These are phyloP conservation scores for Pseudocercospora fuligena DNA, from an alignment of 2,329 filamentous ascomycete genomes.

Conservation along the genomic window DNA sequence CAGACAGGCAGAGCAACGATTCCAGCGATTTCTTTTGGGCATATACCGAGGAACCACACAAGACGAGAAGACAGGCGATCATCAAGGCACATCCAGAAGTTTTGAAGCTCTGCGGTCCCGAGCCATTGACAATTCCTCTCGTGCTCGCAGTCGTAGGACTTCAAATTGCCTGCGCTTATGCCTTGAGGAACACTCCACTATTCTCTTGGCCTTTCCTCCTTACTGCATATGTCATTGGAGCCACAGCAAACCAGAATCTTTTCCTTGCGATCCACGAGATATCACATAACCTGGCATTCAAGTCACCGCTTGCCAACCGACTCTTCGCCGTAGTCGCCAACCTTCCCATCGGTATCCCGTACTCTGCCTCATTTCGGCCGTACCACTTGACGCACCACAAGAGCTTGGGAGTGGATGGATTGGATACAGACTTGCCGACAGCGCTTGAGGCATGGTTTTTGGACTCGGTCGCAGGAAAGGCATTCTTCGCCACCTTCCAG, in stretches of 20 bases:
- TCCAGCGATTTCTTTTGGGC: conserved; percentile 89
- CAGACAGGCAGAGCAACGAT: conserved; percentile 9
- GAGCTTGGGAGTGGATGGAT: conserved; percentile 91
- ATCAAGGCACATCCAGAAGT: conserved; percentile 99
- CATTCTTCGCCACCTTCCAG: conserved; percentile 99
- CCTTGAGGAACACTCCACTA: conserved; percentile 76
- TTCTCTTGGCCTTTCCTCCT: conserved; percentile 84
- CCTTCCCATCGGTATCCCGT: conserved; percentile 91
- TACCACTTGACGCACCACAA: conserved; percentile 99
- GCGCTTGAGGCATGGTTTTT: conserved; percentile 89
- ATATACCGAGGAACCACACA: conserved; percentile 96
- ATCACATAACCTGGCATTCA: conserved; percentile 95
- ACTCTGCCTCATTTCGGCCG: conserved; percentile 93
- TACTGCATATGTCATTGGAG: conserved; percentile 87
- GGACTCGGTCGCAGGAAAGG: conserved; percentile 92
- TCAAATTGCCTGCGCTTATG: conserved; percentile 77
- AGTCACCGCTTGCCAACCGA: conserved; percentile 77
- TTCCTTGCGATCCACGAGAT: conserved; percentile 99
- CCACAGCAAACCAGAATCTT: conserved; percentile 96
- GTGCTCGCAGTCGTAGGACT: conserved; percentile 82
- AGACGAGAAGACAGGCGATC: conserved; percentile 86
- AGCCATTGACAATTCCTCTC: conserved; percentile 93
- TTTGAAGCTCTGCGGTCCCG: conserved; percentile 93
- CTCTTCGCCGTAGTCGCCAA: conserved; percentile 92
- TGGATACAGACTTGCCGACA: conserved; percentile 95